phyloP scores from a whole-genome alignment of 2,329 filamentous ascomycete species.

The Colletotrichum kahawae region DNA sequence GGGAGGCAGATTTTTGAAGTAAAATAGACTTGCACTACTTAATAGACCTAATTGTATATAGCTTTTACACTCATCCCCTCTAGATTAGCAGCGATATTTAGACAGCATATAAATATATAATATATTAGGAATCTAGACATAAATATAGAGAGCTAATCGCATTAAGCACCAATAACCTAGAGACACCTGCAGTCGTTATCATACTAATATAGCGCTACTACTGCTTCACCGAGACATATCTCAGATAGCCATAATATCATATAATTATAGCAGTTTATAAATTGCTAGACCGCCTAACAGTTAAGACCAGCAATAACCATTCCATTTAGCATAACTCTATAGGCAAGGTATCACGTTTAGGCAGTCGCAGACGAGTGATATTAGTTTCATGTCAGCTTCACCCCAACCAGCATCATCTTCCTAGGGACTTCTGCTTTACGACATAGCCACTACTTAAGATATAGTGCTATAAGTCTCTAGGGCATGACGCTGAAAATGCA shows the following conservation, averaged over 20 bases:
- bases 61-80: no score
- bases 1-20: no score
- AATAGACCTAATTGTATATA: no score
- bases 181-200: not conserved
- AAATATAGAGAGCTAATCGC: not conserved
- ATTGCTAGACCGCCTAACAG: not conserved
- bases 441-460: no score
- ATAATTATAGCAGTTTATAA: not conserved
- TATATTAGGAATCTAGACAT: not conserved
- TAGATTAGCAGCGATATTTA: no score
- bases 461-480: no score
- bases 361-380: not conserved
- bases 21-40: no score
- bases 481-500: no score
- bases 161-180: not conserved
- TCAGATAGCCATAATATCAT: not conserved
- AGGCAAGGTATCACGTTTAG: not conserved
- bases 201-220: not conserved
- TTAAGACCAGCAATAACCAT: no score
- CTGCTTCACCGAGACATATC: not conserved
- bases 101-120: not conserved
- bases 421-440: no score
- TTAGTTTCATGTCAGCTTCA: not conserved
- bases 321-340: no score
- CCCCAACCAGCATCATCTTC: not conserved